Base-by-base conservation (phyloP, 2,329 filamentous ascomycete species). In the Xylariaceae sp. region DNA sequence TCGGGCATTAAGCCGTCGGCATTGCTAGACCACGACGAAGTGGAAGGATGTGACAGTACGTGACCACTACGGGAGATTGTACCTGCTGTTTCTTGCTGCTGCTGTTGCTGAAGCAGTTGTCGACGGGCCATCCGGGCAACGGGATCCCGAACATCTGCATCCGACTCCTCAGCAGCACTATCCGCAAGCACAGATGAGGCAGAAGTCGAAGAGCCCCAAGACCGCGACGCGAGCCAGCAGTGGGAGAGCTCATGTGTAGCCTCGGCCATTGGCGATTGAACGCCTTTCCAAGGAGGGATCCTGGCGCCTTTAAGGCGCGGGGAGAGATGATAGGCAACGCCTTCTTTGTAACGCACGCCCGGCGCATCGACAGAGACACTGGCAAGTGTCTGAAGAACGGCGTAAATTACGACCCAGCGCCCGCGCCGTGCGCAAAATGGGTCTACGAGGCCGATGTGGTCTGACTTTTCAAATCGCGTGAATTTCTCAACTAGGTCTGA, bases 331-430 rank as follows among this genome's bases (percentile, higher is more conserved):
- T 83, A 83, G 16, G 70, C 52, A 2, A 82, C 79, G 22, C 51
- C 51, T 6, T 77, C 72, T 3, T 67, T 69, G 60, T 77, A 77
- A 11, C 72, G 70, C 7, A 80, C 65, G 32, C 71, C 69, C 10
- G 74, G 77, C 1, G 74, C 70, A 47, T 83, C 80, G 2, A 81
- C 78, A 0, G 77, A 75, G 6, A 84, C 68, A 20, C 74, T 75
- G 2, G 79, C 79, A 2, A 83, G 70, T 0, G 75, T 77, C 61
- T 84, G 80, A 14, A 83, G 63, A 10, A 83, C 65, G 3, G 74
- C 76, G 55, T 83, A 83, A 19, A 83, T 71, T 3, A 83, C 65
- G 4, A 81, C 66, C 80, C 80, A 84, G 19, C 80, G 74, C 8
- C 77, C 79, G 10, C 75, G 72, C 2, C 80, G 74, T 3, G 78